These are phyloP conservation scores for Pichia nakasei DNA, from an alignment of 805 yeast genomes.

Conservation along the genomic window DNA sequence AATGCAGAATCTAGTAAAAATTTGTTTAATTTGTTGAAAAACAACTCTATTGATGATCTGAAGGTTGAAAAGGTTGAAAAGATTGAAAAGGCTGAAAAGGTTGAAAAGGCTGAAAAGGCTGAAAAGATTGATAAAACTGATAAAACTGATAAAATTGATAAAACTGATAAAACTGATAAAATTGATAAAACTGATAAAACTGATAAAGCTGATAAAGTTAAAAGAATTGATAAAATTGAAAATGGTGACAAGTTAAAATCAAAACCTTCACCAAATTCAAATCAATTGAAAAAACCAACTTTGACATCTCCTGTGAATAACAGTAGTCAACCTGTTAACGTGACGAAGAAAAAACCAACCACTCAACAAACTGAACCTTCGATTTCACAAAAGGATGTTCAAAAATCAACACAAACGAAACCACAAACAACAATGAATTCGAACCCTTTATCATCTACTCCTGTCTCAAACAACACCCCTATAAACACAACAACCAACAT, in stretches of 20 bases:
- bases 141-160: background rate
- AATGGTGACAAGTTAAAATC: too few species aligned
- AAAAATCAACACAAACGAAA: too few species aligned
- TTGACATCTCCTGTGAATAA: background rate
- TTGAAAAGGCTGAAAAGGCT: conserved; percentile 35
- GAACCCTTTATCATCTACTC: background rate
- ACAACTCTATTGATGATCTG: background rate
- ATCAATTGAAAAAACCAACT: background rate
- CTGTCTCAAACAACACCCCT: background rate
- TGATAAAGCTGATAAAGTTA: conserved; percentile 41
- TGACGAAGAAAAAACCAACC: background rate
- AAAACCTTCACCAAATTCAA: conserved; percentile 7
- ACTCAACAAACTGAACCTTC: background rate
- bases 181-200: conserved; percentile 15
- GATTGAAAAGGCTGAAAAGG: conserved; percentile 25
- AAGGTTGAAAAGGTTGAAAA: background rate
- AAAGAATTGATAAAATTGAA: too few species aligned
- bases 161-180: background rate
- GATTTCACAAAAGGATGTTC: background rate
- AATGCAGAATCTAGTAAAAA: conserved; percentile 18
- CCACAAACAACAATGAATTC: background rate
- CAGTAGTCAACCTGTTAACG: too few species aligned
- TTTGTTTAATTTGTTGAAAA: conserved; percentile 21
- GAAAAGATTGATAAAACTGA: background rate
- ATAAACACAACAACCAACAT: background rate